Evolutionary conservation across 805 yeast genomes (phyloP).

Genomic region (Brettanomyces nanus): DNA sequence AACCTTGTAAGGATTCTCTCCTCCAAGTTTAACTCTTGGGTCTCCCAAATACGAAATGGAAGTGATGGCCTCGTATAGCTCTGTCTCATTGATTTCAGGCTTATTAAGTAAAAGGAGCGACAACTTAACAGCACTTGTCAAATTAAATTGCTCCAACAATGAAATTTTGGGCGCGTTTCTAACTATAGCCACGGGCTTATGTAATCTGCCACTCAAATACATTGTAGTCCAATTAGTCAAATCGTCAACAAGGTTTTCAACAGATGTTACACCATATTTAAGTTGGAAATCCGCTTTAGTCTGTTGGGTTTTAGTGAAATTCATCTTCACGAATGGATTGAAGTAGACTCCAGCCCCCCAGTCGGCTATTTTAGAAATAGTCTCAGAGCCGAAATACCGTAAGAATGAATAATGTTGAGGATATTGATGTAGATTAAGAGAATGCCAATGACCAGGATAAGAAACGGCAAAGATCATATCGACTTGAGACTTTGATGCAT

Average conservation of each 20-base stretch:
- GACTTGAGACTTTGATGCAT: conserved; percentile 50
- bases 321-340: conserved; percentile 76
- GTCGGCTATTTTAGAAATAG: conserved; percentile 51
- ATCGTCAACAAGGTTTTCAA: conserved; percentile 54
- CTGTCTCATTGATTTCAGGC: conserved; percentile 25
- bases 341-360: conserved; percentile 88
- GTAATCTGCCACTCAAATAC: conserved; percentile 87
- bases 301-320: conserved; percentile 28
- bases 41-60: conserved; percentile 85
- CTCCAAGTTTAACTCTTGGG: conserved; percentile 74
- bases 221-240: conserved; percentile 77
- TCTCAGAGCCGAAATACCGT: conserved; percentile 49
- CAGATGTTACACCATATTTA: conserved; percentile 82
- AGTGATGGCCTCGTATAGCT: conserved; percentile 70
- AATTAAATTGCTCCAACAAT: conserved; percentile 66
- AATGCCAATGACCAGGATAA: conserved; percentile 70
- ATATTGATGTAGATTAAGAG: conserved; percentile 54
- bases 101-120: conserved; percentile 48
- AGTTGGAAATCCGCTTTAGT: conserved; percentile 26
- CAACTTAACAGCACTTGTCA: conserved; percentile 68
- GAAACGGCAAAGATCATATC: conserved; percentile 82
- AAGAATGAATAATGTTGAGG: conserved; percentile 74
- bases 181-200: conserved; percentile 81
- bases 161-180: conserved; percentile 56
- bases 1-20: conserved; percentile 88